Evolutionary conservation across 2,329 filamentous ascomycete genomes (phyloP), one percentile per base, ranked within the genome.

Genomic region (Trematosphaeria pertusa): DNA sequence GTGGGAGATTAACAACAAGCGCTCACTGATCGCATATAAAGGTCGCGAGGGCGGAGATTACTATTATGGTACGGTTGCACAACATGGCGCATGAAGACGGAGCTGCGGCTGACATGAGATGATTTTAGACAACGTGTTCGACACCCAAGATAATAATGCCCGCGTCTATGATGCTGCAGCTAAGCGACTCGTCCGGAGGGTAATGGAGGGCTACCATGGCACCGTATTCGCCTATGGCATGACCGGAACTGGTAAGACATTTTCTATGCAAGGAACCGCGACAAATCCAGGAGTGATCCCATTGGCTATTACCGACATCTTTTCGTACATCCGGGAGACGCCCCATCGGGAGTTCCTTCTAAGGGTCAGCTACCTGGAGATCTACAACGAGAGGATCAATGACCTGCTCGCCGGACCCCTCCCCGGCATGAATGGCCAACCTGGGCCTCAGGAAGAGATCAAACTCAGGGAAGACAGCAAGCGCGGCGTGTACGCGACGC

Each of bases 161-260:
- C 87, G 88, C 68, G 94, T 99, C 8, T 99, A 99, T 70, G 94
- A 99, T 73, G 86, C 93, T 54, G 89, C 85, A 35, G 94, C 94
- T 33, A 97, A 97, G 75, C 88, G 94, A 52, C 80, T 99, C 40
- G 94, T 99, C 36, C 88, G 94, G 59, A 83, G 94, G 63, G 94
- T 99, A 38, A 99, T 99, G 94, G 94, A 99, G 77, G 94, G 94
- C 32, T 99, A 97, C 70, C 93, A 97, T 65, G 94, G 93, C 48
- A 99, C 94, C 1, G 94, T 99, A 18, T 97, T 99, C 70, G 93
- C 93, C 14, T 99, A 99, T 71, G 94, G 94, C 67, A 97, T 97
- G 92, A 99, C 94, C 3, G 94, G 94, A 52, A 97, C 94, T 0
- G 94, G 94, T 59, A 99, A 99, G 77, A 99, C 94, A 0, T 99